A percentile compares a stretch with the other conserved stretches of the same genome.
These are phyloP conservation scores for Solidago caesia DNA, from an alignment of 129 eudicot genomes.

Conservation along the genomic window DNA sequence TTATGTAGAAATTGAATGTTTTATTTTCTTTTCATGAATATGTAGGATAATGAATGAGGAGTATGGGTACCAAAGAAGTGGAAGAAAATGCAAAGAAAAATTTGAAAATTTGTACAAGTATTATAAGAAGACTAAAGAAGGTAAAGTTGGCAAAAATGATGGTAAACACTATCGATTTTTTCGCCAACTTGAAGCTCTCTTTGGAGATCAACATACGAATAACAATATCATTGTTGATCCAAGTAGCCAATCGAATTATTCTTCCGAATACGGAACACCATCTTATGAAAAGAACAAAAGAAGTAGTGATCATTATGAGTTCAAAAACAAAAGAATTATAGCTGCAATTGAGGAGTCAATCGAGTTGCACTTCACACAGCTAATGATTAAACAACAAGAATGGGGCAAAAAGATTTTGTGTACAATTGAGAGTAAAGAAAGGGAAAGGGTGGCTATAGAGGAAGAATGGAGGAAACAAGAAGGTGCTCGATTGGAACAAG, in stretches of 20 bases:
- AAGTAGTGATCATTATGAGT: conserved; percentile 23
- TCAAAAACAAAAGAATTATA: conserved; percentile 67
- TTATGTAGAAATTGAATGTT: neutral
- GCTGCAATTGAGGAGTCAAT: conserved; percentile 37
- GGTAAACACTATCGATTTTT: conserved; percentile 93
- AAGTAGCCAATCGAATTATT: conserved; percentile 57
- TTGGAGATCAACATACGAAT: conserved; percentile 49
- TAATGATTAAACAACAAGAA: conserved; percentile 81
- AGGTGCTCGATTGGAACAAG: conserved; percentile 55
- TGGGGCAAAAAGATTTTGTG: conserved; percentile 77
- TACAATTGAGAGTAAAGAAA: conserved; percentile 67
- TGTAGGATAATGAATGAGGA: conserved; percentile 89
- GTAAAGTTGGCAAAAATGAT: conserved; percentile 91
- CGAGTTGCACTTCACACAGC: conserved; percentile 55
- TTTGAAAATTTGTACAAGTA: conserved; percentile 97
- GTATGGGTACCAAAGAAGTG: conserved; percentile 94
- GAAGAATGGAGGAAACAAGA: conserved; percentile 92
- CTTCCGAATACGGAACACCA: conserved; percentile 43
- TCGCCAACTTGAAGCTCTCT: conserved; percentile 90
- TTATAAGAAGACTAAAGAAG: conserved; percentile 98
- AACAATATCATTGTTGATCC: conserved; percentile 14
- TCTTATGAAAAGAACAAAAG: conserved; percentile 16
- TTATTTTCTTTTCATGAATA: neutral
- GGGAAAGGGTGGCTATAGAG: conserved; percentile 62
- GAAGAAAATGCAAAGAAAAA: conserved; percentile 94